Evolutionary conservation across 164 flowering plant species (phyloP).

Genomic region (Stephania japonica): DNA sequence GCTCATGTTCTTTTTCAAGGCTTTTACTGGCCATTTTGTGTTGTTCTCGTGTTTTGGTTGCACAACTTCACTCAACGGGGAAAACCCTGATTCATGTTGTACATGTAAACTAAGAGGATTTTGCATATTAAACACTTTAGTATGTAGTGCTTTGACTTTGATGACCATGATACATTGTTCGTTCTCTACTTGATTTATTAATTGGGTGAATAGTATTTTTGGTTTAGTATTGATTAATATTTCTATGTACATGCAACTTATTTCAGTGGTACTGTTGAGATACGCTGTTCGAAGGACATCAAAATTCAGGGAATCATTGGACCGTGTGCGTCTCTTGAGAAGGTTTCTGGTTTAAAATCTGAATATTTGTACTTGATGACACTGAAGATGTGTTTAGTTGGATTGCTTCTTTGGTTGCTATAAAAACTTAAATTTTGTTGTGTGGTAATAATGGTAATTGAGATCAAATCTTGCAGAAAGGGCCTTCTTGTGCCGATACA

Average conservation of each 20-base stretch:
- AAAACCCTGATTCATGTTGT: neutral
- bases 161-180: neutral
- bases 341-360: constrained; percentile 37
- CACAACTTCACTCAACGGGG: neutral
- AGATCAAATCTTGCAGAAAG: constrained; percentile 67
- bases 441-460: constrained; percentile 13
- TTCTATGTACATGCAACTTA: neutral
- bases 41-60: neutral
- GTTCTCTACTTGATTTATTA: neutral
- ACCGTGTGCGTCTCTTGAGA: constrained; percentile 92
- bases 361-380: neutral
- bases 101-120: neutral
- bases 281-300: constrained; percentile 87
- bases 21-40: neutral
- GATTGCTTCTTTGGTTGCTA: neutral
- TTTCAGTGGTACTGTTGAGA: constrained; percentile 83
- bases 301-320: constrained; percentile 94
- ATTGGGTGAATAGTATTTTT: neutral
- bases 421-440: neutral
- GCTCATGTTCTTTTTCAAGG: too few species aligned
- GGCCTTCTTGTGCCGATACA: constrained; percentile 77
- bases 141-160: neutral
- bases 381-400: neutral
- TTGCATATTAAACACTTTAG: neutral
- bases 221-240: neutral